phyloP scores from a whole-genome alignment of 805 yeast genomes.

The Kazachstania taianensis region DNA sequence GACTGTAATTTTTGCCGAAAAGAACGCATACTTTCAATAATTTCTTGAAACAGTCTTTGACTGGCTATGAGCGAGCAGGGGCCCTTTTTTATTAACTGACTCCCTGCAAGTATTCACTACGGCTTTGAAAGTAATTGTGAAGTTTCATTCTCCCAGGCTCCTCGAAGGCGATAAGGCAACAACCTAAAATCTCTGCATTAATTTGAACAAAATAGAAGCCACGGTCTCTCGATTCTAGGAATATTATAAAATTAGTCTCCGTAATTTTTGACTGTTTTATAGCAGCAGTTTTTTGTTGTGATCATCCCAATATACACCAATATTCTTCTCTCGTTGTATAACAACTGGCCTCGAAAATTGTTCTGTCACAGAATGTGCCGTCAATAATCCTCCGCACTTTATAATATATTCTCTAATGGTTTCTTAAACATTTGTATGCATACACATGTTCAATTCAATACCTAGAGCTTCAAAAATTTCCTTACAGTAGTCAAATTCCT shows the following conservation, averaged over 20 bases:
- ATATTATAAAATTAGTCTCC: constrained; percentile 64
- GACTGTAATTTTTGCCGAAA: constrained; percentile 51
- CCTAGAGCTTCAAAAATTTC: constrained; percentile 78
- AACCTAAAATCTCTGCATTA: constrained; percentile 75
- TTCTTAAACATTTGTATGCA: constrained; percentile 74
- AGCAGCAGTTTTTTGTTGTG: constrained; percentile 75
- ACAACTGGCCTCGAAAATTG: constrained; percentile 84
- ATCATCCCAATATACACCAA: constrained; percentile 72
- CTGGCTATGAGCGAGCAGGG: constrained; percentile 27
- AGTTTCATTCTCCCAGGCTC: constrained; percentile 39
- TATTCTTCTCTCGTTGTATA: constrained; percentile 70
- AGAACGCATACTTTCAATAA: constrained; percentile 59
- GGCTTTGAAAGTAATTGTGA: constrained; percentile 14
- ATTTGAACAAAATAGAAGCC: constrained; percentile 63
- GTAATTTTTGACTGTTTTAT: constrained; percentile 66
- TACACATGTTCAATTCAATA: constrained; percentile 74
- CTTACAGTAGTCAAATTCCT: constrained; percentile 64
- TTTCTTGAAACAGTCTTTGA: constrained; percentile 71
- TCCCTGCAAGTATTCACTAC: constrained; percentile 7
- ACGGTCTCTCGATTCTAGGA: constrained; percentile 53
- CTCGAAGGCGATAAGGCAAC: constrained; percentile 56
- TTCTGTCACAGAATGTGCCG: constrained; percentile 74
- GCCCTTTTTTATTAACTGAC: constrained; percentile 27
- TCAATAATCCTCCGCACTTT: constrained; percentile 59
- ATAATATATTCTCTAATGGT: constrained; percentile 43